Base-by-base conservation (phyloP, 768 basidiomycete genomes). In the Flagelloscypha sp. region DNA sequence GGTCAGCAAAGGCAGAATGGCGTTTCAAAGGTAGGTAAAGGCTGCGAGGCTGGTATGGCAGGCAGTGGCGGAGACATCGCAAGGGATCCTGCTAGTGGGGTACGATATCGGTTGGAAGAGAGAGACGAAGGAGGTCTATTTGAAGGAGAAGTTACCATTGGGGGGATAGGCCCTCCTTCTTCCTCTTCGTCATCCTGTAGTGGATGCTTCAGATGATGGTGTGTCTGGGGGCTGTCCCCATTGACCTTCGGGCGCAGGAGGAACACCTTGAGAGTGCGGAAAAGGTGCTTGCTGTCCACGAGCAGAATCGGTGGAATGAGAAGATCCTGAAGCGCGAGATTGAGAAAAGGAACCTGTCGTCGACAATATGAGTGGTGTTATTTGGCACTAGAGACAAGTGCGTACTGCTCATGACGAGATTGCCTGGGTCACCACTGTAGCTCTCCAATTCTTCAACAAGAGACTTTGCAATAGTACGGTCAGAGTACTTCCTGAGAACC, bases 401-500 rank as follows among this genome's bases (percentile, higher is more conserved):
- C 59, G 41, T 53, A 88, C 86, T 72, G 44, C 80, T 84, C 48
- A 75, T 61, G 20, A 78, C 67, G 19, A 83, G 62, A 47, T 79
- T 74, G 15, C 67, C 61, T 13, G 79, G 70, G 51, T 82, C 79
- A 20, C 75, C 76, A n/a, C 70, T 71, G 48, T 77, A 88, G 10
- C 83, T 75, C 44, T 82, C 81, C 15, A 92, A 57, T 58, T 92
- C 88, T 42, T 76, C 66, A 9, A 86, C 77, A 23, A 88, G 68
- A 46, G 79, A 74, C 58, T 62, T 73, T 23, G 87, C 85, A 16
- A 77, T 63, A 0, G 84, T 86, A 54, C 80, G 84, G 49, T 87
- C 85, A 0, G 88, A 84, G 49, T 92, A 87, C 54, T 78, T 84
- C 42, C 78, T 67, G 40, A 90, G 60, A 13, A 84, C 79, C 87